Percentiles rank a stretch among this genome's conserved stretches.
Evolutionary conservation across 1,139 yeast genomes (phyloP).

Genomic region (Protomyces pachydermus): DNA sequence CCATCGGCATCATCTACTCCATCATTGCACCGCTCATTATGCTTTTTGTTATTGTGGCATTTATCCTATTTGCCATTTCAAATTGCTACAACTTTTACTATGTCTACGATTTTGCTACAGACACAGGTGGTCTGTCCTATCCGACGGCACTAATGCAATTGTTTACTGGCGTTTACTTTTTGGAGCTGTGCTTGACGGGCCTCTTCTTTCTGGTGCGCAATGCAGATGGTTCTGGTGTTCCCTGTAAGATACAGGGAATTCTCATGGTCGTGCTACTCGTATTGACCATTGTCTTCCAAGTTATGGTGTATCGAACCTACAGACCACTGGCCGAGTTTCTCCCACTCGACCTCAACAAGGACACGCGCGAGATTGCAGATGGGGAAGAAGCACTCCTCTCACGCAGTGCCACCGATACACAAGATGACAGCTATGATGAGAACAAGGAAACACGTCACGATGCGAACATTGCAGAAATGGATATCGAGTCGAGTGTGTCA

Average conservation of each 20-base stretch:
- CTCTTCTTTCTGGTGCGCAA: constrained; percentile 67
- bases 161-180: constrained; percentile 79
- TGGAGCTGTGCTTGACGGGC: constrained; percentile 79
- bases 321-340: constrained; percentile 63
- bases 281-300: constrained; percentile 62
- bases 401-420: neutral
- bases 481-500: neutral
- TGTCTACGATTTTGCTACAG: constrained; percentile 60
- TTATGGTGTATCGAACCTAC: constrained; percentile 58
- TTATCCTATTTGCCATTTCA: constrained; percentile 68
- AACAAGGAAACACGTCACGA: neutral
- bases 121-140: constrained; percentile 77
- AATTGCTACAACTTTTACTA: constrained; percentile 74
- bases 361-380: neutral
- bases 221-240: constrained; percentile 31
- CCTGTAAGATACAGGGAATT: constrained; percentile 32
- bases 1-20: constrained; percentile 71
- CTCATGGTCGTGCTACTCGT: constrained; percentile 65
- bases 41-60: constrained; percentile 60
- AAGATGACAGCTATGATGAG: neutral
- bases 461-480: neutral
- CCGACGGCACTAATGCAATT: constrained; percentile 85
- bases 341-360: constrained; percentile 44
- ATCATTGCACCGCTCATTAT: constrained; percentile 75
- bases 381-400: neutral